Base-by-base conservation (phyloP, 1,284 basidiomycete genomes). In the Rhodotorula sp. region DNA sequence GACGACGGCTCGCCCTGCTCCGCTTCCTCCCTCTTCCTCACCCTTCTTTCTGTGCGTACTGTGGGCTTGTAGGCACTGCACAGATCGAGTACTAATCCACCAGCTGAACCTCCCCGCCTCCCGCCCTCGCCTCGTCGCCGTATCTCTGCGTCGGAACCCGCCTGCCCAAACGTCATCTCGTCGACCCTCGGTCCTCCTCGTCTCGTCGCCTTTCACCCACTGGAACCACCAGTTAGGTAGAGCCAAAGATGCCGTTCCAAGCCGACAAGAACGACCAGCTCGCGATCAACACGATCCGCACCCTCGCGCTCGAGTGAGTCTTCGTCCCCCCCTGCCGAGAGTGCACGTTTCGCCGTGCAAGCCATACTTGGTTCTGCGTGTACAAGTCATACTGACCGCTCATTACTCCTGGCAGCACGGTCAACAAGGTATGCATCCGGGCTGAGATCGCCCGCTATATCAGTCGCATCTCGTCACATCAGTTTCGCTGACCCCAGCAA, bases 221-320 rank as follows among this genome's bases (percentile, higher is more conserved):
- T 7, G 4, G 19, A 5, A 21, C 6, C 50, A 54, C 23, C 38
- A 3, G 10, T 14, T 43, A 49, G 54, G 14, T 5, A 47, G 45
- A 45, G 19, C 10, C 34, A 59, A 69, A 16, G 14, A 66, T 71
- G 66, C 31, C 66, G 19, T 73, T 71, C 68, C 62, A 61, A 31
- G 60, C 66, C 50, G 70, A 71, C 68, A 62, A 74, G 61, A 60
- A 68, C 56, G 75, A 76, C 62, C 31, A 79, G 54, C 72, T 84
- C 72, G 84, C 85, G 77, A 84, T 90, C 77, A 85, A 87, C 68
- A 89, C 88, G 66, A 90, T 89, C 81, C 86, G 88, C 73, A 86
- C 87, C 64, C 85, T 89, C 70, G 87, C 89, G 64, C 90, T 87
- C 55, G 88, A 90, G 70, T 73, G 48, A 34, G 75, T 67, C n/a